Evolutionary conservation across 1,284 basidiomycete species (phyloP), one percentile per base, ranked within the genome.

Genomic region (Fomitopsis pinicola): DNA sequence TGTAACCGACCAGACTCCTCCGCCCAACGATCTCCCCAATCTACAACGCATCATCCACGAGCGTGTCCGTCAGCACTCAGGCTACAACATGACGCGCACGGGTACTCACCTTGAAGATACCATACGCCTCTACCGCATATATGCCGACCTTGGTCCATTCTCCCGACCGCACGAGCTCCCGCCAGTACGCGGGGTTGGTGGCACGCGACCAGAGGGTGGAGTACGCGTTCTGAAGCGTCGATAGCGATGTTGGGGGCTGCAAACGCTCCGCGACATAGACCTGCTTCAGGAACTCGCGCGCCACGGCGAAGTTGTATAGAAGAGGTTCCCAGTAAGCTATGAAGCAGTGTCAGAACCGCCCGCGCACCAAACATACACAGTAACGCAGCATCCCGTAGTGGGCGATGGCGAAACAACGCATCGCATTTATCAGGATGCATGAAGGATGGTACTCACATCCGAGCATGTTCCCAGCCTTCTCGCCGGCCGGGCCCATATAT

Each of bases 1-100:
- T 87, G 82, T 97, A 97, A 52, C 94, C 94, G 69, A 96, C 82
- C 52, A 96, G 73, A 77, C 86, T 86, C 76, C 92, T 85, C 68
- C 92, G 84, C 52, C 94, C 94, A 68, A 96, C 72, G 66, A 97
- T 96, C 77, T 97, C 94, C 61, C 95, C 95, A 79, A 97, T 85
- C 86, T 92, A 75, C n/a, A n/a, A 33, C 6, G 45, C 9, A 48
- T 40, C 5, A 14, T 6, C 28, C 42, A 30, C 7, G 40, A 59
- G 56, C 19, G 17, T 36, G 15, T 38, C 28, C 55, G 42, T 55
- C 42, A 62, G 60, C 22, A 19, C 5, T 30, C 33, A 8, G 48
- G 48, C 8, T 33, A 5, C 44, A 14, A 40, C 15, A 36, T 3
- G 14, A 45, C 42, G 28, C 28, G 14, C 12, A 45, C 7, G 15